These are phyloP conservation scores for Talaromyces amestolkiae DNA, from an alignment of 2,329 filamentous ascomycete genomes.

Conservation along the genomic window DNA sequence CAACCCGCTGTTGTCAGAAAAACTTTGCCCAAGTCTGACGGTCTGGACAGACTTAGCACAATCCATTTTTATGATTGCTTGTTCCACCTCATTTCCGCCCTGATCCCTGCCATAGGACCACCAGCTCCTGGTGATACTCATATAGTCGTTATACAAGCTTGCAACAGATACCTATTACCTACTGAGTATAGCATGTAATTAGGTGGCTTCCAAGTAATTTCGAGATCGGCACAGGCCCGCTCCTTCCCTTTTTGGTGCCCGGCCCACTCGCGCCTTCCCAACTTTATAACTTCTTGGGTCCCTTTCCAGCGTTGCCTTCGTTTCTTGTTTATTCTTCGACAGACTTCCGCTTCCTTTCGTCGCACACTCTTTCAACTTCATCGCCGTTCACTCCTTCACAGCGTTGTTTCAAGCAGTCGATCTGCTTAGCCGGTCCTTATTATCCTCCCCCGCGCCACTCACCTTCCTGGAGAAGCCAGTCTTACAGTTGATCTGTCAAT, in stretches of 20 bases:
- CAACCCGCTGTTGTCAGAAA: background rate
- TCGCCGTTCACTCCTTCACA: conserved; percentile 21
- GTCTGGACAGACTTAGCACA: background rate
- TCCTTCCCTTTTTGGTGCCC: background rate
- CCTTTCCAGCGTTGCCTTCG: background rate
- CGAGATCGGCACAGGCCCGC: conserved; percentile 6
- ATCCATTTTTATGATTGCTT: background rate
- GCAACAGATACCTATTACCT: too few species aligned
- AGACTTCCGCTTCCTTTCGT: conserved; percentile 12
- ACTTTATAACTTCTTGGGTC: background rate
- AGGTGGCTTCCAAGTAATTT: conserved; percentile 5
- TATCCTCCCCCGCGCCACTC: background rate
- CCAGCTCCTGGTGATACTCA: too few species aligned
- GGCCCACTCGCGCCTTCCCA: background rate
- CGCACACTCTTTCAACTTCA: background rate
- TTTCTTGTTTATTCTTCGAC: background rate
- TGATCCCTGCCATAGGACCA: background rate
- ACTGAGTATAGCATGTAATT: background rate
- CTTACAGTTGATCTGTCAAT: background rate
- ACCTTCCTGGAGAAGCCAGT: conserved; percentile 13
- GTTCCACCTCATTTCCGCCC: conserved; percentile 9
- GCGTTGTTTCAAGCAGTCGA: conserved; percentile 18
- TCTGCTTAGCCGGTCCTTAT: conserved; percentile 15
- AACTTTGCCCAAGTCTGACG: background rate
- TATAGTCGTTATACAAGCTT: too few species aligned